Evolutionary conservation across 2,329 filamentous ascomycete species (phyloP).

Genomic region (Verticillium tricorpus): DNA sequence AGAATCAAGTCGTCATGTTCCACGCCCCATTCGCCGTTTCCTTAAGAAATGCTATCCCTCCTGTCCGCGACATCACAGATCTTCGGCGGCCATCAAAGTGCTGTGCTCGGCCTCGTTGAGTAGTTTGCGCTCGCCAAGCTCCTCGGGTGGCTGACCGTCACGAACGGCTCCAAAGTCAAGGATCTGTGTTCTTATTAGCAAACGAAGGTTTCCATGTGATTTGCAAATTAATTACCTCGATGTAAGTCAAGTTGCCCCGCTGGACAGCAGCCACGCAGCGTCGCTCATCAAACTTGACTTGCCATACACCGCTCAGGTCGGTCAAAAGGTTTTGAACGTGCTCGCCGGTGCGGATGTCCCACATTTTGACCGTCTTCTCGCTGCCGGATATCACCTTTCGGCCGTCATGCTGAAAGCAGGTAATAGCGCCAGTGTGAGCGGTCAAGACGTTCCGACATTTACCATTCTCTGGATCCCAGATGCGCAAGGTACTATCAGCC

Average conservation of each 20-base stretch:
- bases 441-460: constrained; percentile 86
- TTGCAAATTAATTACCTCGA: constrained; percentile 66
- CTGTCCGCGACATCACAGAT: neutral
- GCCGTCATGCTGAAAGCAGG: constrained; percentile 96
- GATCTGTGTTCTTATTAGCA: constrained; percentile 57
- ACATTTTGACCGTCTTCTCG: constrained; percentile 96
- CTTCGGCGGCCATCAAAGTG: constrained; percentile 36
- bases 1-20: neutral
- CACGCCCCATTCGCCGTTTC: neutral
- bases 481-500: constrained; percentile 88
- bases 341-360: constrained; percentile 89
- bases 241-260: constrained; percentile 85
- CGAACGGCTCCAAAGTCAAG: constrained; percentile 94
- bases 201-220: neutral
- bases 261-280: constrained; percentile 96
- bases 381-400: constrained; percentile 96
- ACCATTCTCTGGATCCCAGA: constrained; percentile 94
- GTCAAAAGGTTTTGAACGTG: constrained; percentile 90
- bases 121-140: constrained; percentile 76
- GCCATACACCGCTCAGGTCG: constrained; percentile 95
- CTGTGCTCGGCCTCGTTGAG: constrained; percentile 53
- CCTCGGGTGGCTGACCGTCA: constrained; percentile 73
- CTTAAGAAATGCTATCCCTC: neutral
- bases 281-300: constrained; percentile 95
- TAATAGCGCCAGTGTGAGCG: constrained; percentile 95